These are phyloP conservation scores for Quercus parvula DNA, from an alignment of 306 rosid genomes.

Conservation along the genomic window DNA sequence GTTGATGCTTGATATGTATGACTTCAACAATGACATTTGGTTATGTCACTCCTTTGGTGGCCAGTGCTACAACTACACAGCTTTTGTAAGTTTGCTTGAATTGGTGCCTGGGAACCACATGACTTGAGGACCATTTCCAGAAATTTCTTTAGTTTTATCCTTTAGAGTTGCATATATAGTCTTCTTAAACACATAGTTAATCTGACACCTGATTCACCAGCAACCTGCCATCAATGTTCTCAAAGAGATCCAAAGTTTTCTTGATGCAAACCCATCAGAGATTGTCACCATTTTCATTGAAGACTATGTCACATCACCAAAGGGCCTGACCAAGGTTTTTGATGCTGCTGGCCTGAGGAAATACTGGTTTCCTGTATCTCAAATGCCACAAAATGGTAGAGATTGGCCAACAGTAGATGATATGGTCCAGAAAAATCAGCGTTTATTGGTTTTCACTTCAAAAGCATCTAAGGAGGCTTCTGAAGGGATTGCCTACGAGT, in stretches of 20 bases:
- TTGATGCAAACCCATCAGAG: slow-evolving; percentile 74
- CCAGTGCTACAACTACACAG: slow-evolving; percentile 76
- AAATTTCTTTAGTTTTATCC: neutral
- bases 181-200: neutral
- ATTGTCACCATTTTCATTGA: slow-evolving; percentile 81
- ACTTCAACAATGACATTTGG: slow-evolving; percentile 80
- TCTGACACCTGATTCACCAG: slow-evolving; percentile 36
- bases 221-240: slow-evolving; percentile 84
- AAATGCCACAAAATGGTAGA: slow-evolving; percentile 85
- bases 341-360: slow-evolving; percentile 82
- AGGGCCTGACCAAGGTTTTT: slow-evolving; percentile 82
- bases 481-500: slow-evolving; percentile 90
- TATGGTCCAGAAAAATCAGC: slow-evolving; percentile 75
- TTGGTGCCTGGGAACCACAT: neutral
- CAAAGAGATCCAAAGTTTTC: slow-evolving; percentile 72
- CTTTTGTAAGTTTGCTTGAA: slow-evolving; percentile 68
- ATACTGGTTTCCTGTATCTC: slow-evolving; percentile 83
- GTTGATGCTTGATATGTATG: slow-evolving; percentile 90
- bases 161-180: neutral
- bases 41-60: slow-evolving; percentile 82
- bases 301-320: slow-evolving; percentile 87
- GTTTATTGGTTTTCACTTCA: slow-evolving; percentile 86
- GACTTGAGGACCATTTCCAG: neutral
- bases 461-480: slow-evolving; percentile 66
- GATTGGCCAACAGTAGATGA: slow-evolving; percentile 84